Evolutionary conservation across 1,284 basidiomycete species (phyloP).

Genomic region (Trametes polyzona): DNA sequence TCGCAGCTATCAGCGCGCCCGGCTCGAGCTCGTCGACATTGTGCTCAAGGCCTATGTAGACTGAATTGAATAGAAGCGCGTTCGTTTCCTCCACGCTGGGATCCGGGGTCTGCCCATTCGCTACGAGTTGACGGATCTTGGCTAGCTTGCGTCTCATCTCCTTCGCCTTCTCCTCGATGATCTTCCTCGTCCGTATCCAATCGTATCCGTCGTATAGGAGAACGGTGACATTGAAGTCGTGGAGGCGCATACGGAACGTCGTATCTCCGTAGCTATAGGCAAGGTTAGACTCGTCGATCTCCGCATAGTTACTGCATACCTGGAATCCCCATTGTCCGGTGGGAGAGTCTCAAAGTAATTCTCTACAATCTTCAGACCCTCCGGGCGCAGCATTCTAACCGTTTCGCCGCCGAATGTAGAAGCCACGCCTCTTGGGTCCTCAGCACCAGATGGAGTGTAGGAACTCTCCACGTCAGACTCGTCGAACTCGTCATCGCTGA

Average conservation of each 20-base stretch:
- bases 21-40: constrained; percentile 77
- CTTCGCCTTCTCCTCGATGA: constrained; percentile 88
- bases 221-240: constrained; percentile 66
- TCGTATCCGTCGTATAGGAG: constrained; percentile 93
- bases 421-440: constrained; percentile 49
- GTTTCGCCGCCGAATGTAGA: constrained; percentile 83
- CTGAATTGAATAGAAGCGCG: constrained; percentile 88
- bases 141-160: constrained; percentile 86
- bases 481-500: constrained; percentile 72
- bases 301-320: constrained; percentile 44
- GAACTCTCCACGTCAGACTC: constrained; percentile 52
- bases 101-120: constrained; percentile 88
- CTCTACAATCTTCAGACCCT: constrained; percentile 63
- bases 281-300: constrained; percentile 17
- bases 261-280: constrained; percentile 49
- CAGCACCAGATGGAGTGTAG: constrained; percentile 38
- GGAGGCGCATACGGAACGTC: constrained; percentile 56
- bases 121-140: constrained; percentile 93
- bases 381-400: constrained; percentile 72
- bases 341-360: constrained; percentile 74
- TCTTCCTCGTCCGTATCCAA: constrained; percentile 84
- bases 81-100: constrained; percentile 79
- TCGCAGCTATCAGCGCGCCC: constrained; percentile 81
- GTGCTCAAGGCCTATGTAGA: constrained; percentile 85
- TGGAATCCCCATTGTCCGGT: constrained; percentile 52